Conservation (phyloP, 805 yeast species). For the Candida hungchunana region DNA sequence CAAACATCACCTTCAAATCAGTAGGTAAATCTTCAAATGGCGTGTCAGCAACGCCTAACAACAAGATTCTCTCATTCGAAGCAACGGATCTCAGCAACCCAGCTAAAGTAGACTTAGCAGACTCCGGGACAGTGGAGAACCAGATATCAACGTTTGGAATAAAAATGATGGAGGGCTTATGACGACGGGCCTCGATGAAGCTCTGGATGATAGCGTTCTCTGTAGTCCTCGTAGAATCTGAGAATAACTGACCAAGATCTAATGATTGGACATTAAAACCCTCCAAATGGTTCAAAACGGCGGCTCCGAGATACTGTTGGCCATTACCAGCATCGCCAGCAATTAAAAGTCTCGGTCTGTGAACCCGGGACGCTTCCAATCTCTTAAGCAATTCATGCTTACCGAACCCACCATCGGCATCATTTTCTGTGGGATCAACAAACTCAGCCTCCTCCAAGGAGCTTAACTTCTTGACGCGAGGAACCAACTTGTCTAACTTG, state of each 20-base stretch:
- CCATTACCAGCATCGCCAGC: conserved; percentile 79
- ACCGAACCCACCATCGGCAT: conserved; percentile 61
- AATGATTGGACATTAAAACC: conserved; percentile 86
- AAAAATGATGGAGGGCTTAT: conserved; percentile 80
- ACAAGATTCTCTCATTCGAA: conserved; percentile 66
- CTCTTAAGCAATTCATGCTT: conserved; percentile 56
- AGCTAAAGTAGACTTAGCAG: conserved; percentile 68
- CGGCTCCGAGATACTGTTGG: conserved; percentile 79
- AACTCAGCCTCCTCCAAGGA: conserved; percentile 67
- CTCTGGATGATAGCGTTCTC: conserved; percentile 82
- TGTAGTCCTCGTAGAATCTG: conserved; percentile 75
- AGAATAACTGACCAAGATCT: conserved; percentile 71
- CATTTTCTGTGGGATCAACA: conserved; percentile 52
- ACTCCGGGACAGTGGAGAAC: conserved; percentile 59
- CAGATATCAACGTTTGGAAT: conserved; percentile 82
- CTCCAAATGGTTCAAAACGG: conserved; percentile 76
- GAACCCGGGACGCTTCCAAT: conserved; percentile 58
- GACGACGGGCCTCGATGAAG: conserved; percentile 82
- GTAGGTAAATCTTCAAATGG: conserved; percentile 36
- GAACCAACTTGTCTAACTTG: conserved; percentile 56
- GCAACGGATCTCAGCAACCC: conserved; percentile 65
- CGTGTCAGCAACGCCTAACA: conserved; percentile 69
- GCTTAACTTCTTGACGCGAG: conserved; percentile 50
- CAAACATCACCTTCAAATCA: conserved; percentile 55
- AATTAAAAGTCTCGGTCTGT: conserved; percentile 75